These are phyloP conservation scores for Entophlyctis helioformis DNA, from an alignment of 192 early-diverging fungal genomes.

Conservation along the genomic window DNA sequence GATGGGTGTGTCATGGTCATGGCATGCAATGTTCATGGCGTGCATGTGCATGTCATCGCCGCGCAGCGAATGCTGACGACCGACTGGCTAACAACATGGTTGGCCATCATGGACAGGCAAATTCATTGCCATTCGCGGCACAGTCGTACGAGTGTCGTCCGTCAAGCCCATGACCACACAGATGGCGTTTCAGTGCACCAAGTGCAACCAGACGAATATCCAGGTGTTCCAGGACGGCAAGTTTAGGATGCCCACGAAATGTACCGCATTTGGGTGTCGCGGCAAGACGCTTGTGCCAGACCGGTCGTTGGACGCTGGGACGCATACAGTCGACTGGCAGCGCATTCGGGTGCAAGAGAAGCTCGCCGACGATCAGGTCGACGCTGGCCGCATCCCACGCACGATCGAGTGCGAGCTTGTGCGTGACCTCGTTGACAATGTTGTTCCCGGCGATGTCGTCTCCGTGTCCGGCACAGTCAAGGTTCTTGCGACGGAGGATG, in stretches of 20 bases:
- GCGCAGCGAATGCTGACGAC: too few species aligned
- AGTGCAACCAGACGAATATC: slow-evolving; percentile 42
- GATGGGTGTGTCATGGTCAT: slow-evolving; percentile 36
- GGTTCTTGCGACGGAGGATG: slow-evolving; percentile 55
- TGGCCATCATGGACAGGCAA: too few species aligned
- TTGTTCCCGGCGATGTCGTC: slow-evolving; percentile 76
- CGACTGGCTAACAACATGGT: too few species aligned
- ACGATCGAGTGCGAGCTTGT: slow-evolving; percentile 67
- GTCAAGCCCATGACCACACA: slow-evolving; percentile 55
- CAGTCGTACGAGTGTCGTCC: slow-evolving; percentile 63
- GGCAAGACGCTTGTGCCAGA: slow-evolving; percentile 50
- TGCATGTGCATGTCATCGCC: too few species aligned
- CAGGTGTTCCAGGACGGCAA: slow-evolving; percentile 54
- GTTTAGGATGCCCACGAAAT: slow-evolving; percentile 46
- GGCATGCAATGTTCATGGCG: too few species aligned
- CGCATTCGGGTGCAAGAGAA: slow-evolving; percentile 71
- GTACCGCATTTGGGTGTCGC: slow-evolving; percentile 52
- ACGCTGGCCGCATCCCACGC: slow-evolving; percentile 60
- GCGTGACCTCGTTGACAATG: slow-evolving; percentile 61
- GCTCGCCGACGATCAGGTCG: slow-evolving; percentile 53
- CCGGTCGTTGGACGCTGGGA: slow-evolving; percentile 30
- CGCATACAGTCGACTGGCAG: slow-evolving; percentile 64
- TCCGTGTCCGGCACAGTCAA: slow-evolving; percentile 64
- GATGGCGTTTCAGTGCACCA: slow-evolving; percentile 49
- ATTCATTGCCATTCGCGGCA: slow-evolving; percentile 61